phyloP scores from a whole-genome alignment of 1,139 yeast species.

The Ashbya aceris region DNA sequence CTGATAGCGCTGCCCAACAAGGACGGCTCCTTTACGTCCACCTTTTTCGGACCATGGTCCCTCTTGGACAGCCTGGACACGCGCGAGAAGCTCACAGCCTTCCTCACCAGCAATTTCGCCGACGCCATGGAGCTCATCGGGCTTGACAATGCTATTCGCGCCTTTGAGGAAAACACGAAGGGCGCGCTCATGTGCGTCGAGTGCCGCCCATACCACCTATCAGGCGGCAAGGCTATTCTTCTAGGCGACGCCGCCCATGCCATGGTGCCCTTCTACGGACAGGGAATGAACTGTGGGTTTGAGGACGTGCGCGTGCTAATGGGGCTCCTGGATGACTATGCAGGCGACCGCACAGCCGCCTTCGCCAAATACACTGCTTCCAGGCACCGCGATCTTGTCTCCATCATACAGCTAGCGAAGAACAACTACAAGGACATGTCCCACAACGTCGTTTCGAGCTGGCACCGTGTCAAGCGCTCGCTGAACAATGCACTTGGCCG shows the following conservation, averaged over 20 bases:
- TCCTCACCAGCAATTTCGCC: conserved; percentile 55
- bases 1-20: conserved; percentile 78
- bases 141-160: conserved; percentile 39
- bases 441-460: conserved; percentile 58
- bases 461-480: conserved; percentile 56
- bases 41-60: conserved; percentile 80
- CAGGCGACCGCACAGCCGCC: conserved; percentile 40
- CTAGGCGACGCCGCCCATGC: conserved; percentile 94
- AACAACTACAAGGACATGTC: conserved; percentile 86
- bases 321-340: conserved; percentile 40
- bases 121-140: conserved; percentile 72
- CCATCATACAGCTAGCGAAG: conserved; percentile 72
- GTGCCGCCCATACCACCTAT: conserved; percentile 59
- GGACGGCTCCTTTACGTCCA: conserved; percentile 83
- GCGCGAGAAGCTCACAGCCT: conserved; percentile 38
- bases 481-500: conserved; percentile 60
- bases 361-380: conserved; percentile 47
- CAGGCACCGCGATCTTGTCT: conserved; percentile 58
- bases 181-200: conserved; percentile 65
- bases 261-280: conserved; percentile 96
- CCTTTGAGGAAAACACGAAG: conserved; percentile 55
- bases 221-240: conserved; percentile 51
- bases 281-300: conserved; percentile 95
- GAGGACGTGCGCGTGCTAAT: conserved; percentile 74
- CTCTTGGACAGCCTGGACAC: conserved; percentile 47